Evolutionary conservation across 2,329 filamentous ascomycete species (phyloP).

Genomic region (Colletotrichum sp.): DNA sequence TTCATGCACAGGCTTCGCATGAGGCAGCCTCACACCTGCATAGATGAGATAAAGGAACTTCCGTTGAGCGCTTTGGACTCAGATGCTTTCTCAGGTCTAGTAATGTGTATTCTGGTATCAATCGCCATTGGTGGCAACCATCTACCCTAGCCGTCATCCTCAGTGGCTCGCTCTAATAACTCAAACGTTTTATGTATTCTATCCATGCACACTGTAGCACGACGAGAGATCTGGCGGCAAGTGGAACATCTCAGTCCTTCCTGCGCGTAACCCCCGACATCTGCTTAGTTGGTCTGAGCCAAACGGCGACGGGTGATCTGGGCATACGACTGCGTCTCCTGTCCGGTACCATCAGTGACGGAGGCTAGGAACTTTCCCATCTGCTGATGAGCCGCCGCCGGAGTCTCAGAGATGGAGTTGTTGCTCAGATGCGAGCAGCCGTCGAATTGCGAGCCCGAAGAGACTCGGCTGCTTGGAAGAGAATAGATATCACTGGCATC

Average conservation of each 20-base stretch:
- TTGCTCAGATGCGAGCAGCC: slow-evolving; percentile 7
- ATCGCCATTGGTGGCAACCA: neutral
- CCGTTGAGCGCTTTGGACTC: neutral
- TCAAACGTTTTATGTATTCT: neutral
- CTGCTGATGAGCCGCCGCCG: slow-evolving; percentile 4
- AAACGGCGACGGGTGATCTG: neutral
- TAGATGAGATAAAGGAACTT: neutral
- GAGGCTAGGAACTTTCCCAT: slow-evolving; percentile 12
- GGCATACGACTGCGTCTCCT: neutral
- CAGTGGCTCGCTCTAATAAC: neutral
- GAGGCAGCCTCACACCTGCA: neutral
- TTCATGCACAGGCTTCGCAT: neutral
- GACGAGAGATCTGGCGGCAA: neutral
- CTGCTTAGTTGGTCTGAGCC: neutral
- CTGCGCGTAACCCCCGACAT: neutral
- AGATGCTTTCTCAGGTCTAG: neutral
- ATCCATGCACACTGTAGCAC: neutral
- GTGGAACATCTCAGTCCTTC: neutral
- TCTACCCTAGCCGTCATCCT: neutral
- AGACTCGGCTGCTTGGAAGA: slow-evolving; percentile 13
- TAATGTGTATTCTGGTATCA: neutral
- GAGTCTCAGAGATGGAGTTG: slow-evolving; percentile 6
- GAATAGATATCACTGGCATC: slow-evolving; percentile 1
- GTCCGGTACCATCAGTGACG: neutral
- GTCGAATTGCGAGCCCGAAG: slow-evolving; percentile 5